These are phyloP conservation scores for Murraya koenigii DNA, from an alignment of 345 rosid genomes.

Conservation along the genomic window DNA sequence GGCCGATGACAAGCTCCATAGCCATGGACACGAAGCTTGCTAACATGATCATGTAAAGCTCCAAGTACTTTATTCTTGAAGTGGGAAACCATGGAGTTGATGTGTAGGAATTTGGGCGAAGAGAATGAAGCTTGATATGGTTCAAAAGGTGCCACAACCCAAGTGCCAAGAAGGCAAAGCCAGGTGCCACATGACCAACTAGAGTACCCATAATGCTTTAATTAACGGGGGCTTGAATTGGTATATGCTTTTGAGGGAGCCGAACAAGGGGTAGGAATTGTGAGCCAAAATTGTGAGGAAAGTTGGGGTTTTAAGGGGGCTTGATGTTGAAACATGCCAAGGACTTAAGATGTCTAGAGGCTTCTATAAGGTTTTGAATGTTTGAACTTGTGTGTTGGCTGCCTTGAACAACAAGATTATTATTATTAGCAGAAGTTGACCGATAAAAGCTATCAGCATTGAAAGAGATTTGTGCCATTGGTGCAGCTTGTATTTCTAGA, in stretches of 20 bases:
- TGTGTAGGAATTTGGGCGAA: conserved; percentile 48
- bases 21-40: conserved; percentile 55
- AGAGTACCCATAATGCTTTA: conserved; percentile 56
- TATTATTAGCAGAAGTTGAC: conserved; percentile 7
- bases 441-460: not conserved
- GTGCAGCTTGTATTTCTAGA: conserved; percentile 13
- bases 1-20: conserved; percentile 82
- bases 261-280: not conserved
- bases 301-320: conserved; percentile 5
- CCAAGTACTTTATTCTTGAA: conserved; percentile 48
- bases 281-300: conserved; percentile 11
- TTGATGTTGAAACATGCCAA: not conserved
- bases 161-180: conserved; percentile 56
- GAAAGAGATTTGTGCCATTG: not conserved
- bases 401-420: conserved; percentile 15
- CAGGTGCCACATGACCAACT: conserved; percentile 77
- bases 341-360: conserved; percentile 14
- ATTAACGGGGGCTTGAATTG: not conserved
- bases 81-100: conserved; percentile 65
- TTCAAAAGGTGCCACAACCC: conserved; percentile 84
- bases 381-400: not conserved
- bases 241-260: not conserved
- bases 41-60: conserved; percentile 60
- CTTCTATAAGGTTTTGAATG: conserved; percentile 12
- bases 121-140: conserved; percentile 56